These are phyloP conservation scores for Calonectria honghensis DNA, from an alignment of 2,329 filamentous ascomycete species.

Conservation along the genomic window DNA sequence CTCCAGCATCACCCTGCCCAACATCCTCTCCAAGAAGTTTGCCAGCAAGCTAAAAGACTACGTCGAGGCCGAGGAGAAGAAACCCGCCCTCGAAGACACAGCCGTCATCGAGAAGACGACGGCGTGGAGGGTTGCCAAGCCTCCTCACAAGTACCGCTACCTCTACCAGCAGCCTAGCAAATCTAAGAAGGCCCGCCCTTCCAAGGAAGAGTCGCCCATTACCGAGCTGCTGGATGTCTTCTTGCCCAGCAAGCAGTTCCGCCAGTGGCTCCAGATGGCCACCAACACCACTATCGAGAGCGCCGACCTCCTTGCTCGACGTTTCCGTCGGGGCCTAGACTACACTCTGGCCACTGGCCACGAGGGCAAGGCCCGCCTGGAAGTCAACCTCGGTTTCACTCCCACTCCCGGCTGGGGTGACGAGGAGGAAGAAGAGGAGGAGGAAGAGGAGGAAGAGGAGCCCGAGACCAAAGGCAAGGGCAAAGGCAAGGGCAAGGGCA, in stretches of 20 bases:
- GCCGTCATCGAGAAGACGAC: slow-evolving; percentile 74
- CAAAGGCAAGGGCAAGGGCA: slow-evolving; percentile 57
- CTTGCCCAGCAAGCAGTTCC: slow-evolving; percentile 89
- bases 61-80: slow-evolving; percentile 79
- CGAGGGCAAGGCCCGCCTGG: slow-evolving; percentile 84
- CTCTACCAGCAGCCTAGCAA: slow-evolving; percentile 82
- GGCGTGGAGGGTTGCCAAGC: slow-evolving; percentile 85
- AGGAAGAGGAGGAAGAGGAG: slow-evolving; percentile 60
- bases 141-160: slow-evolving; percentile 96
- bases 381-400: slow-evolving; percentile 91
- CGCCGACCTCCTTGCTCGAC: slow-evolving; percentile 86
- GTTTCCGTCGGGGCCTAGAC: slow-evolving; percentile 90
- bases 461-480: slow-evolving; percentile 54
- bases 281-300: slow-evolving; percentile 85
- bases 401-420: slow-evolving; percentile 90
- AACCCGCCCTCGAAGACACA: slow-evolving; percentile 67
- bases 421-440: slow-evolving; percentile 71
- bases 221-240: slow-evolving; percentile 88
- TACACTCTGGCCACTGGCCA: slow-evolving; percentile 95
- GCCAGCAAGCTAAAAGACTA: slow-evolving; percentile 81
- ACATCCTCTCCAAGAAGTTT: slow-evolving; percentile 88
- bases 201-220: slow-evolving; percentile 74
- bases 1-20: slow-evolving; percentile 87
- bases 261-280: slow-evolving; percentile 90
- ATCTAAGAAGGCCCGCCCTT: slow-evolving; percentile 59